Base-by-base conservation (phyloP, 805 yeast genomes). In the Myxozyma lipomycoides region DNA sequence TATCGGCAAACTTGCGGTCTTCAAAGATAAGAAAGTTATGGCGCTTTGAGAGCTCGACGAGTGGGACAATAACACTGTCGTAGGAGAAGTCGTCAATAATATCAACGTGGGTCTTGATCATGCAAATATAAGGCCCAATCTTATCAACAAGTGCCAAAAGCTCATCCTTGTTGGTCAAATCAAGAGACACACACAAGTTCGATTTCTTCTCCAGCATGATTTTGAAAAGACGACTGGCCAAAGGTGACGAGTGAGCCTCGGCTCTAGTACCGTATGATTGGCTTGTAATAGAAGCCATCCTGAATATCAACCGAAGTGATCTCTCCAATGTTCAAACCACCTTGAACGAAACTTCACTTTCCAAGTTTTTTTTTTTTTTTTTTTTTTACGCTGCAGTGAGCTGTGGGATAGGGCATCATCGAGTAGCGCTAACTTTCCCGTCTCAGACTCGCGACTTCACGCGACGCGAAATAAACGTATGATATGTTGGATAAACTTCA, bases 1-100 rank as follows among this genome's bases (percentile, higher is more conserved):
- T 93, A 69, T 93, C 99, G 22, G 99, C 98, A 70, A 93, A 93
- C 71, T 93, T 93, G 58, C 99, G 78, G 71, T 93, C 99, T 71
- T 93, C 99, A 66, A 93, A 93, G 59, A 93, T 84, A 75, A 93
- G 71, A 64, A 93, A 93, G 58, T 84, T 80, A 72, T 90, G 91
- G 64, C 89, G 88, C 61, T 79, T 72, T 19, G 96, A 79, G 28
- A 93, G 73, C 47, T 66, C 79, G 52, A 83, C 69, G 56, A 93
- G 72, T 1, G 98, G 97, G 4, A 69, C 69, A 25, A 91, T 78
- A 0, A 97, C 90, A 1, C 76, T 78, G 47, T 87, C 95, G 66
- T 82, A 83, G 1, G 86, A 71, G 67, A 91, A 93, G 68, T 93
- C 98, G 51, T 84, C 89, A 40, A 93, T 75, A 53, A 91, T 87